A percentile compares a stretch with the other conserved stretches of the same genome.
Conservation (phyloP, 2,329 filamentous ascomycete genomes). For the Salinomyces thailandicus region DNA sequence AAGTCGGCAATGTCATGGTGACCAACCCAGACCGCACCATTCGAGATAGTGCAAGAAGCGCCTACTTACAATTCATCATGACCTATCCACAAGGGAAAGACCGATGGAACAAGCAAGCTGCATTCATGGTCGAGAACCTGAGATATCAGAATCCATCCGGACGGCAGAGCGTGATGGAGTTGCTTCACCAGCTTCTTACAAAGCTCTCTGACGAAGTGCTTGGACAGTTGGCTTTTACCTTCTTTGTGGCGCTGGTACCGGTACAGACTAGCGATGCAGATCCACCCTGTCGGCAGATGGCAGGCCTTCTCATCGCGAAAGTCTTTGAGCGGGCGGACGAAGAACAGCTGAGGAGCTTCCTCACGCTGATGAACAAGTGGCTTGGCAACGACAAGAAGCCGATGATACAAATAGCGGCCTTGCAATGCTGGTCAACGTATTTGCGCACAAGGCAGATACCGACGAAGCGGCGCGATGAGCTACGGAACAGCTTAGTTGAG, state of each 20-base stretch:
- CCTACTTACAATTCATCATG: slow-evolving; percentile 87
- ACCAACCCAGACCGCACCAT: slow-evolving; percentile 87
- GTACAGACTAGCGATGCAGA: slow-evolving; percentile 83
- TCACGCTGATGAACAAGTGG: slow-evolving; percentile 64
- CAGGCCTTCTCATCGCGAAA: slow-evolving; percentile 66
- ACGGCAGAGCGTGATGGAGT: slow-evolving; percentile 84
- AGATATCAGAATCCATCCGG: slow-evolving; percentile 84
- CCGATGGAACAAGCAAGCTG: slow-evolving; percentile 78
- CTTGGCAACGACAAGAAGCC: slow-evolving; percentile 62
- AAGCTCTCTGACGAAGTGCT: slow-evolving; percentile 76
- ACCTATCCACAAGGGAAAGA: slow-evolving; percentile 90
- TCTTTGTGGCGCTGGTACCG: slow-evolving; percentile 79
- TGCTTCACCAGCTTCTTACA: slow-evolving; percentile 71
- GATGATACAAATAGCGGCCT: slow-evolving; percentile 58
- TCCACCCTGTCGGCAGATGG: slow-evolving; percentile 71
- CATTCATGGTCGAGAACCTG: slow-evolving; percentile 81
- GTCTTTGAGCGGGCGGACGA: slow-evolving; percentile 69
- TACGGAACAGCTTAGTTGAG: slow-evolving; percentile 42
- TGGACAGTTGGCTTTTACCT: slow-evolving; percentile 68
- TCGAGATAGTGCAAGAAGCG: slow-evolving; percentile 74
- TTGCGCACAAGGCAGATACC: slow-evolving; percentile 58
- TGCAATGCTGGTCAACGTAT: slow-evolving; percentile 75
- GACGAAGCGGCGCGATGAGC: slow-evolving; percentile 55
- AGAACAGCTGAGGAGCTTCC: slow-evolving; percentile 59
- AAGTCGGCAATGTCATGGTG: slow-evolving; percentile 85